These are phyloP conservation scores for Suillus decipiens DNA, from an alignment of 768 basidiomycete genomes.

Conservation along the genomic window DNA sequence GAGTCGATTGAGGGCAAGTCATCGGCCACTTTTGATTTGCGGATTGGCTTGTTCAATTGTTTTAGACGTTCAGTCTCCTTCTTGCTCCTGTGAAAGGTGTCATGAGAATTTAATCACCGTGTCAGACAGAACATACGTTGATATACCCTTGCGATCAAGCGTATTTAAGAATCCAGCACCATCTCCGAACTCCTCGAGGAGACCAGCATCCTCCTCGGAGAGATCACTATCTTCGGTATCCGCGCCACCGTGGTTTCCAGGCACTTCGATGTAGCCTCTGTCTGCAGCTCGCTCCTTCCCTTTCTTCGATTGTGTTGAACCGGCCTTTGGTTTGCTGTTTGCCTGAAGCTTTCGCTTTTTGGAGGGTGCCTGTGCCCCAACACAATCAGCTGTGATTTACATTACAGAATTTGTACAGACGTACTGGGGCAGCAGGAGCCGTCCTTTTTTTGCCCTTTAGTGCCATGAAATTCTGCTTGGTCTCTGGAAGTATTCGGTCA, in stretches of 20 bases:
- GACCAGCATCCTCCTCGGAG: slow-evolving; percentile 70
- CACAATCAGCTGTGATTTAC: background rate
- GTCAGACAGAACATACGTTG: slow-evolving; percentile 53
- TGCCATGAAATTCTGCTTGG: slow-evolving; percentile 25
- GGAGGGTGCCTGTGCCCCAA: slow-evolving; percentile 37
- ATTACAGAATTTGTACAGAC: background rate
- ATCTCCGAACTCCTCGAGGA: slow-evolving; percentile 64
- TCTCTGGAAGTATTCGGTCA: background rate
- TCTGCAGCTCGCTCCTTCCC: slow-evolving; percentile 63
- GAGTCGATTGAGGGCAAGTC: slow-evolving; percentile 73
- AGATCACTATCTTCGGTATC: slow-evolving; percentile 41
- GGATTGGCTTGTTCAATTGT: slow-evolving; percentile 60
- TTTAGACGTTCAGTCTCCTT: slow-evolving; percentile 77
- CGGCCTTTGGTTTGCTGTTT: slow-evolving; percentile 21
- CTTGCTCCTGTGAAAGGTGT: slow-evolving; percentile 63
- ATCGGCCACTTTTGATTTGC: slow-evolving; percentile 42
- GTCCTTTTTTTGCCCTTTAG: slow-evolving; percentile 35
- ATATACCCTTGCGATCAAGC: slow-evolving; percentile 79
- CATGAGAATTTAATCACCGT: slow-evolving; percentile 4
- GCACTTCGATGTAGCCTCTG: slow-evolving; percentile 63
- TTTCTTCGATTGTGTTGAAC: slow-evolving; percentile 39
- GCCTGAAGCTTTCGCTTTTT: slow-evolving; percentile 64
- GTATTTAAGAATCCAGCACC: slow-evolving; percentile 65
- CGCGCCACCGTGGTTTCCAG: slow-evolving; percentile 26
- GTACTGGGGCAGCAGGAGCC: slow-evolving; percentile 33